phyloP scores from a whole-genome alignment of 345 rosid species.

The Leavenworthia alabamica region DNA sequence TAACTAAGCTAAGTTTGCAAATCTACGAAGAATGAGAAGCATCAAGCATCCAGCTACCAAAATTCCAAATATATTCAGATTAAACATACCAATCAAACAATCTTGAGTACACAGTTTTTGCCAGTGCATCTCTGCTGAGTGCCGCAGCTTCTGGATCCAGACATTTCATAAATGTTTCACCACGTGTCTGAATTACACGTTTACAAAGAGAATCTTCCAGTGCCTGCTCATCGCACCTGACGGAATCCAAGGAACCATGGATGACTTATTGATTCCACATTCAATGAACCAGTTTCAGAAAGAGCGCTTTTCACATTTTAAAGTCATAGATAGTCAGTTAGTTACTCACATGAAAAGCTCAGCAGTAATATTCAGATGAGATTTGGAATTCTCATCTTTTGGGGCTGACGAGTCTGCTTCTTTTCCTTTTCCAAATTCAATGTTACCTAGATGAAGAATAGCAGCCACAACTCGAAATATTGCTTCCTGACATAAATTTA shows the following conservation, averaged over 20 bases:
- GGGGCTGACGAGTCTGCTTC: constrained; percentile 89
- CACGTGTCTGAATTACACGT: constrained; percentile 90
- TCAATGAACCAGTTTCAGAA: not conserved
- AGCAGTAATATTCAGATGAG: constrained; percentile 80
- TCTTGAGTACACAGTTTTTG: constrained; percentile 84
- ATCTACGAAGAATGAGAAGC: not conserved
- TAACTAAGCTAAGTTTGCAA: not conserved
- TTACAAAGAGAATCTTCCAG: constrained; percentile 95
- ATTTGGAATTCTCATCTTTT: constrained; percentile 77
- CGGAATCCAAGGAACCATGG: constrained; percentile 27
- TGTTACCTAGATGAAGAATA: constrained; percentile 89
- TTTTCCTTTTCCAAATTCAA: constrained; percentile 83
- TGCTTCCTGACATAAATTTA: constrained; percentile 49
- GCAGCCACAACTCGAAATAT: constrained; percentile 94
- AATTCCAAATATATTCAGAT: not conserved
- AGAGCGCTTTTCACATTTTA: constrained; percentile 11
- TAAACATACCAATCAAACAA: constrained; percentile 87
- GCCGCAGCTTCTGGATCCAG: constrained; percentile 90
- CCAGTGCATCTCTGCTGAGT: constrained; percentile 87
- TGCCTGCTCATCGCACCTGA: constrained; percentile 81
- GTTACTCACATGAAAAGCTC: constrained; percentile 71
- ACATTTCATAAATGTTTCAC: constrained; percentile 84
- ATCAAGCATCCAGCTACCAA: constrained; percentile 3
- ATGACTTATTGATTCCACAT: constrained; percentile 10
- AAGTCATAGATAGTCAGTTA: constrained; percentile 4